Evolutionary conservation across 257 asterid species (phyloP).

Genomic region (Solanum piurae): DNA sequence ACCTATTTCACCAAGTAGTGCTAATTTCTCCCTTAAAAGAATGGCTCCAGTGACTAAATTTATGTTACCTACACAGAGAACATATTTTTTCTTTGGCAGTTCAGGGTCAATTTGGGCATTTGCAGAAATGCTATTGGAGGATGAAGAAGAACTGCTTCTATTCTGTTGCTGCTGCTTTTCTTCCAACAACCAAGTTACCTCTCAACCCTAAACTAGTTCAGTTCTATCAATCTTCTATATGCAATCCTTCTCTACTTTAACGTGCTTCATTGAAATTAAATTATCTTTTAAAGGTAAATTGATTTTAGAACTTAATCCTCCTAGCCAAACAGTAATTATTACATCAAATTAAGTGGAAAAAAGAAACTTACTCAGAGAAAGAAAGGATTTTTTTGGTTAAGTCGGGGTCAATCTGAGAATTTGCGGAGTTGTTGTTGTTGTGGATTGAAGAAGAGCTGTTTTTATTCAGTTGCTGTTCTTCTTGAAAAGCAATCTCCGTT

Average conservation of each 20-base stretch:
- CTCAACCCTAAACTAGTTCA: not conserved
- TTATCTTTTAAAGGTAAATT: not conserved
- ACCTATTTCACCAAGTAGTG: not conserved
- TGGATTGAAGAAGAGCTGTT: not conserved
- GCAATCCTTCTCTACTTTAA: not conserved
- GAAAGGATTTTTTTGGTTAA: slow-evolving; percentile 63
- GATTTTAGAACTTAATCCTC: not conserved
- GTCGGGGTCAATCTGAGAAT: slow-evolving; percentile 54
- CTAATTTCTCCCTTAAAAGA: not conserved
- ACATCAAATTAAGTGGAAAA: not conserved
- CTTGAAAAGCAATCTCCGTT: slow-evolving; percentile 70
- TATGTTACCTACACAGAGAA: not conserved
- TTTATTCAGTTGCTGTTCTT: slow-evolving; percentile 62
- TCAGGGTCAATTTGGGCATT: not conserved
- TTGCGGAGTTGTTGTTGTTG: slow-evolving; percentile 21
- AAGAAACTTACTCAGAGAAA: slow-evolving; percentile 43
- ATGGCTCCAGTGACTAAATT: not conserved
- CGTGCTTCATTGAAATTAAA: not conserved
- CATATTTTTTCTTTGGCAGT: not conserved
- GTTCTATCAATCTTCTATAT: not conserved
- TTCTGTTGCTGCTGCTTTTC: not conserved
- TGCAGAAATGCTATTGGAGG: not conserved
- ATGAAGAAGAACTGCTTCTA: not conserved
- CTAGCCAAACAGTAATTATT: not conserved
- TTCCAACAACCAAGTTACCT: not conserved